These are phyloP conservation scores for Gossypium australe DNA, from an alignment of 345 rosid species.

Conservation along the genomic window DNA sequence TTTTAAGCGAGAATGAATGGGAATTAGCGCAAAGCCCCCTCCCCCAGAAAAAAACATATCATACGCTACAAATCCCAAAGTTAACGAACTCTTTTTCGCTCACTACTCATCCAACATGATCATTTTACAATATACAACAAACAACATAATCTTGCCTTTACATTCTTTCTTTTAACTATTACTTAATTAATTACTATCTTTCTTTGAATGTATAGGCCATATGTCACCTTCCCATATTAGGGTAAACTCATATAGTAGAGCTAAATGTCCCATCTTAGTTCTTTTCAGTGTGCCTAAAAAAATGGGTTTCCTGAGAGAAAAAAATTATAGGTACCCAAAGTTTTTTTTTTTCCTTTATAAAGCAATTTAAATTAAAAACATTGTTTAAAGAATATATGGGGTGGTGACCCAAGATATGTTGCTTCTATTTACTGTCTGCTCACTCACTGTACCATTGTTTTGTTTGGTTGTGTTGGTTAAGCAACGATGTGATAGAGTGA, in stretches of 20 bases:
- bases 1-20: neutral
- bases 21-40: neutral
- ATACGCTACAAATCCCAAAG: slow-evolving; percentile 29
- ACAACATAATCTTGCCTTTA: neutral
- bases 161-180: neutral
- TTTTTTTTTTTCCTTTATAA: too few species aligned
- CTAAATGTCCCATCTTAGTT: neutral
- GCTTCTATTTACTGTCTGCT: neutral
- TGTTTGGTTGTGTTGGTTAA: neutral
- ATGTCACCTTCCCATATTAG: neutral
- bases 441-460: neutral
- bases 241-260: neutral
- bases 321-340: too few species aligned
- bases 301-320: neutral
- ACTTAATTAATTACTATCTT: neutral
- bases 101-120: neutral
- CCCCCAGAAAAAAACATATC: neutral
- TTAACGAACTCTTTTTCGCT: slow-evolving; percentile 15
- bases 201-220: neutral
- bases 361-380: too few species aligned
- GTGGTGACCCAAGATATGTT: neutral
- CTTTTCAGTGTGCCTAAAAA: neutral
- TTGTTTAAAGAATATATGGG: too few species aligned
- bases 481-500: neutral
- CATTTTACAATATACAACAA: neutral